Base-by-base conservation (phyloP, 1,139 yeast species). In the Hemisphaericaspora lyxosophila region DNA sequence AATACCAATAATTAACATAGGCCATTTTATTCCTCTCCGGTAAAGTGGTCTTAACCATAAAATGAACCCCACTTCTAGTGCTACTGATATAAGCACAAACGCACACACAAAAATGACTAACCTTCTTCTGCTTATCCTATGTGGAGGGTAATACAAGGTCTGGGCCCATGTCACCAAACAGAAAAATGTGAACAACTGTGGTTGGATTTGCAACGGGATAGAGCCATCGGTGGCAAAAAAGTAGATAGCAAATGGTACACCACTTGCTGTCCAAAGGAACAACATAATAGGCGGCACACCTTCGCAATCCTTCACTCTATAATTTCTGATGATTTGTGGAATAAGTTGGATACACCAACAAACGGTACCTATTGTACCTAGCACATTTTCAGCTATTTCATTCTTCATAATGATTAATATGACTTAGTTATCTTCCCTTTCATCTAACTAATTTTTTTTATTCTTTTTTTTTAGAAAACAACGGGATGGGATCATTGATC, bases 281-380 rank as follows among this genome's bases (percentile, higher is more conserved):
- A 87, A 72, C 96, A 89, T 88, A 29, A 74, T 15, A 2, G 92
- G 88, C 0, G 95, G 96, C 11, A 89, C 61, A 0, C 97, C 97
- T 30, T 82, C 85, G 45, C 95, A 85, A 54, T 86, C 78, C 52
- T 89, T 88, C n/a, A 73, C 73, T 40, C 70, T 68, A 62, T 74
- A 87, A 57, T 90, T 89, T 54, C 80, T 68, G 38, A 80, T 67
- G 36, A 89, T 81, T 58, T 89, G 97, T 2, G 97, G 97, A 2
- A 87, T 71, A 48, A 89, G 67, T 60, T 90, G 97, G 46, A 89
- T 66, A 59, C 96, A 89, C 96, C 97, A 90, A 44, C 86, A 73
- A 4, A 89, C 78, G 0, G 97, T 89, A 12, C 96, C 97, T 2
- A 85, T 71, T 7, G 96, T 87, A n/a, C 87, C 96, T 43, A 88